These are phyloP conservation scores for Tetradesmus obliquus DNA, from an alignment of 139 green algal species.

Conservation along the genomic window DNA sequence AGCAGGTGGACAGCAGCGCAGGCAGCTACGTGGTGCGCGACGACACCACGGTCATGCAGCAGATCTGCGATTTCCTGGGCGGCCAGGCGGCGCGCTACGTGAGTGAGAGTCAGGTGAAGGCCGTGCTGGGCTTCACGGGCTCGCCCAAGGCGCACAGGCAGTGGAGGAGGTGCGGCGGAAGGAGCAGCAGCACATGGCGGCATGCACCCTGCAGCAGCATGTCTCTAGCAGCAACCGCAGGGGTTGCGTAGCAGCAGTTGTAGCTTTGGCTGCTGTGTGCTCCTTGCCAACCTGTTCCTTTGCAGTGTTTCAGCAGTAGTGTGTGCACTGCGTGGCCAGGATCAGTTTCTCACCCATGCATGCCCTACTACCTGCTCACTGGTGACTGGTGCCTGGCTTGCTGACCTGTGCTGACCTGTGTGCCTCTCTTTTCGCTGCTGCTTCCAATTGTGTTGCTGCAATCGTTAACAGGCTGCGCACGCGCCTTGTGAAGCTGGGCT, in stretches of 20 bases:
- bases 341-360: too few species aligned
- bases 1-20: neutral
- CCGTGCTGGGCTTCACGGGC: constrained; percentile 33
- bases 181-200: neutral
- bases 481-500: constrained; percentile 31
- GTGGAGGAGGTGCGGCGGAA: constrained; percentile 32
- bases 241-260: neutral
- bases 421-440: neutral
- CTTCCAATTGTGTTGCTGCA: neutral
- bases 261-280: neutral
- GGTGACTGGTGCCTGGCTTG: neutral
- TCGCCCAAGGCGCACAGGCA: constrained; percentile 20
- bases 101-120: constrained; percentile 40
- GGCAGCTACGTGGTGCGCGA: constrained; percentile 21
- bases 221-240: neutral
- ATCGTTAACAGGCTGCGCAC: constrained; percentile 9
- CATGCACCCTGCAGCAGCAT: neutral
- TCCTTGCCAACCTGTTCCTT: neutral
- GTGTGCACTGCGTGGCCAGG: neutral
- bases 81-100: constrained; percentile 18
- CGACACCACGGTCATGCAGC: constrained; percentile 29
- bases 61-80: constrained; percentile 41
- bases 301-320: neutral
- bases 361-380: neutral
- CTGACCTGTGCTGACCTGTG: neutral